Conservation (phyloP, 805 yeast species). For the Hanseniaspora occidentalis region DNA sequence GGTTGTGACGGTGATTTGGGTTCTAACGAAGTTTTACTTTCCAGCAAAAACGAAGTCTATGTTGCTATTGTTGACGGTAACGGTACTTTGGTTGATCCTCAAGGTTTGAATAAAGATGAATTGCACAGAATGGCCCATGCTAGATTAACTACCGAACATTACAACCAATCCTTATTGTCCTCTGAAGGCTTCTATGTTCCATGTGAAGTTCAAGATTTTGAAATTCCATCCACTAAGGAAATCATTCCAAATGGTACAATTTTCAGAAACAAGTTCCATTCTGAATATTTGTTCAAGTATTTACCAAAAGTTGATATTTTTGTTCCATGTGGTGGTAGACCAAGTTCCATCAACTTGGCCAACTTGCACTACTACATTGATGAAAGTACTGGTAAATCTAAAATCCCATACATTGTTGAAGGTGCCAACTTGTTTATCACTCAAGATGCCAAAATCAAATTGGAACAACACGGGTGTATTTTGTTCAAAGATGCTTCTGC, state of each 20-base stretch:
- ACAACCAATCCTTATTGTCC: slow-evolving; percentile 54
- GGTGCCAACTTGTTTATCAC: slow-evolving; percentile 96
- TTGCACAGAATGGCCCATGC: slow-evolving; percentile 63
- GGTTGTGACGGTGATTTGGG: slow-evolving; percentile 99
- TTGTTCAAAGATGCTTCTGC: slow-evolving; percentile 94
- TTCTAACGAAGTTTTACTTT: slow-evolving; percentile 82
- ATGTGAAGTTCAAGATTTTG: slow-evolving; percentile 73
- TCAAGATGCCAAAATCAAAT: slow-evolving; percentile 77
- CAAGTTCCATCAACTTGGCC: slow-evolving; percentile 83
- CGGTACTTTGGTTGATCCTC: slow-evolving; percentile 87
- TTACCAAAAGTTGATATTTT: slow-evolving; percentile 64
- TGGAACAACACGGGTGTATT: slow-evolving; percentile 79
- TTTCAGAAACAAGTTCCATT: slow-evolving; percentile 85
- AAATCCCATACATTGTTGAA: slow-evolving; percentile 83
- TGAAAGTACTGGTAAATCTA: slow-evolving; percentile 58
- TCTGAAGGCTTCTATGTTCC: slow-evolving; percentile 68
- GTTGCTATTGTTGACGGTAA: slow-evolving; percentile 90
- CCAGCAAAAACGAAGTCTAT: slow-evolving; percentile 63
- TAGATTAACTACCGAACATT: slow-evolving; percentile 63
- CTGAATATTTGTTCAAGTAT: slow-evolving; percentile 47
- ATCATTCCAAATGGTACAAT: slow-evolving; percentile 71
- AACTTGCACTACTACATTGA: slow-evolving; percentile 66
- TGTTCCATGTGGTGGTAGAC: slow-evolving; percentile 99
- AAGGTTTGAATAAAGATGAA: slow-evolving; percentile 75
- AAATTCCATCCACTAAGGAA: slow-evolving; percentile 44